A percentile compares a stretch with the other conserved stretches of the same genome.
phyloP scores from a whole-genome alignment of 1,284 basidiomycete species.

The Malassezia obtusa region DNA sequence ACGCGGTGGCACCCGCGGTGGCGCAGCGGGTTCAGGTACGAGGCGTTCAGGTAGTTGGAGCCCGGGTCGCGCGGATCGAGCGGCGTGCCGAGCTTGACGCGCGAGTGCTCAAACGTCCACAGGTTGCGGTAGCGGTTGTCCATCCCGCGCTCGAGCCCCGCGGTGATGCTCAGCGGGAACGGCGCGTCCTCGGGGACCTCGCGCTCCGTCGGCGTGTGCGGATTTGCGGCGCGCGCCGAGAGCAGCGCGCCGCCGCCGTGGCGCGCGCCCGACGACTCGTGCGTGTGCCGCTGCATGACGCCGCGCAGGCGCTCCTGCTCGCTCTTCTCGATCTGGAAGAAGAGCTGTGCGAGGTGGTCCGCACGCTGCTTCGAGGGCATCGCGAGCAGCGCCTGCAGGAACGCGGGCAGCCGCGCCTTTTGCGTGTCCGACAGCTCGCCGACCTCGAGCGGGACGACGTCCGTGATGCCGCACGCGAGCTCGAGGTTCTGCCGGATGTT shows the following conservation, averaged over 20 bases:
- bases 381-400: constrained; percentile 64
- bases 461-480: constrained; percentile 64
- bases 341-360: constrained; percentile 73
- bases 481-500: constrained; percentile 90
- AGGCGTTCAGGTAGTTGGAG: constrained; percentile 42
- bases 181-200: constrained; percentile 8
- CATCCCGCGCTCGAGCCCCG: constrained; percentile 83
- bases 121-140: constrained; percentile 83
- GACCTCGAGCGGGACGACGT: constrained; percentile 29
- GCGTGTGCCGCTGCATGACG: constrained; percentile 81
- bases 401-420: constrained; percentile 59
- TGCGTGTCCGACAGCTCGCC: constrained; percentile 19
- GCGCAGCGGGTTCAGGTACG: constrained; percentile 30
- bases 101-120: constrained; percentile 83
- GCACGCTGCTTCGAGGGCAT: constrained; percentile 56
- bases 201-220: constrained; percentile 9
- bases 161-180: constrained; percentile 83
- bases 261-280: constrained; percentile 20
- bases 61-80: constrained; percentile 21
- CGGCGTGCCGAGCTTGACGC: constrained; percentile 32
- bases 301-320: constrained; percentile 81
- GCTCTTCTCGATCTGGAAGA: constrained; percentile 77
- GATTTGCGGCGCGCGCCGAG: neutral
- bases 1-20: constrained; percentile 48
- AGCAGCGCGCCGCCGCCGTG: neutral